These are phyloP conservation scores for Blepharisma undulans DNA, from an alignment of 169 alveolate genomes.

Conservation along the genomic window DNA sequence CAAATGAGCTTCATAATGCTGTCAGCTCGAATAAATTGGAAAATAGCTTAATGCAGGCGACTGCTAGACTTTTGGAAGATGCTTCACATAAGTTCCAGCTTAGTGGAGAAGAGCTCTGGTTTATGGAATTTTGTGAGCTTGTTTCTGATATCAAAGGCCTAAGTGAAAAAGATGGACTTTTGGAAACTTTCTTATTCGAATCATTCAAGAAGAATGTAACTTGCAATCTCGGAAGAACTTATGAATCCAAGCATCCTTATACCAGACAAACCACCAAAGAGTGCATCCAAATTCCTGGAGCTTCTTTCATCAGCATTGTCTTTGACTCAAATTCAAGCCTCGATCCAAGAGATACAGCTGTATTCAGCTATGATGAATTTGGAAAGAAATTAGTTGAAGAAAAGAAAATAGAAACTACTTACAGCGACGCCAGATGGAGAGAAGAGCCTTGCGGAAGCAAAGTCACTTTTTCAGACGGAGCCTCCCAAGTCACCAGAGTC, in stretches of 20 bases:
- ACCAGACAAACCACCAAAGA: neutral
- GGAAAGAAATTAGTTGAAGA: neutral
- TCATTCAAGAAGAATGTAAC: neutral
- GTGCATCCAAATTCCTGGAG: neutral
- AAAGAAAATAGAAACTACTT: neutral
- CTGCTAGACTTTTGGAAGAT: neutral
- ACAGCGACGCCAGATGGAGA: neutral
- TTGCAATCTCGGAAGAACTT: neutral
- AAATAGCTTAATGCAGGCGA: neutral
- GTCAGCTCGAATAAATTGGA: neutral
- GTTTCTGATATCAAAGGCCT: neutral
- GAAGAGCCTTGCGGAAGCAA: neutral
- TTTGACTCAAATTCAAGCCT: neutral
- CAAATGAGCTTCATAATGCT: neutral
- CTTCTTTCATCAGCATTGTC: neutral
- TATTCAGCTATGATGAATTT: neutral
- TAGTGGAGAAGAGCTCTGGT: neutral
- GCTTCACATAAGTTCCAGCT: neutral
- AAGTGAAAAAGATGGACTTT: neutral
- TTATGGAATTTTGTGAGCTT: neutral
- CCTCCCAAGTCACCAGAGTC: neutral
- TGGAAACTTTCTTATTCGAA: constrained; percentile 7
- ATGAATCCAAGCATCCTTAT: constrained; percentile 21
- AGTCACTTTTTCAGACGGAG: constrained; percentile 5
- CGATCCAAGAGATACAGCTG: neutral